Evolutionary conservation across 1,284 basidiomycete species (phyloP).

Genomic region (Cryptococcus floricola): DNA sequence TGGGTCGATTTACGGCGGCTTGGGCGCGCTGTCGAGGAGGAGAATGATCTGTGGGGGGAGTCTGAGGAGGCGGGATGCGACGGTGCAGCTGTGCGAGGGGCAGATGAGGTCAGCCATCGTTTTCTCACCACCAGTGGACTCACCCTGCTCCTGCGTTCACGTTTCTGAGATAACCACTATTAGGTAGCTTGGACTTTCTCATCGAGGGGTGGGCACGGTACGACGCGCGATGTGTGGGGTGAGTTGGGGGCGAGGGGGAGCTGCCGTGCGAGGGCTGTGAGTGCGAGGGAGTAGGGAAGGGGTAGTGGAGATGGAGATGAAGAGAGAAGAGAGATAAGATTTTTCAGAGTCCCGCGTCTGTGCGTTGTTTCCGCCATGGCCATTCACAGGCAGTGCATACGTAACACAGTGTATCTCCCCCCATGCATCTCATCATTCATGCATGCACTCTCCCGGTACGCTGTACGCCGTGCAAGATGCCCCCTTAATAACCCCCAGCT

Average conservation of each 20-base stretch:
- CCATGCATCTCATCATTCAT: too few relatives aligned
- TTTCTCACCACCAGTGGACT: constrained; percentile 10
- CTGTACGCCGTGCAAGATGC: too few relatives aligned
- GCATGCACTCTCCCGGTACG: too few relatives aligned
- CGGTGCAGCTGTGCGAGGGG: constrained; percentile 26
- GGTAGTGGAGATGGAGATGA: neutral
- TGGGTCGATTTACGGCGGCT: constrained; percentile 46
- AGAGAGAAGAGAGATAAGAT: neutral
- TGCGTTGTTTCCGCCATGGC: too few relatives aligned
- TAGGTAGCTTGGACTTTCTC: constrained; percentile 45
- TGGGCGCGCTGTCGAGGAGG: constrained; percentile 43
- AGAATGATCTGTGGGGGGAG: constrained; percentile 43
- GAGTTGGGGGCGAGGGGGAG: neutral
- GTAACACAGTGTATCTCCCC: too few relatives aligned
- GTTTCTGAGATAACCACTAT: constrained; percentile 36
- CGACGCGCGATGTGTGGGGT: constrained; percentile 1
- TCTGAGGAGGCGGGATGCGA: constrained; percentile 38
- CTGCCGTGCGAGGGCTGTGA: neutral
- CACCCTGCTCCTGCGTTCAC: constrained; percentile 35
- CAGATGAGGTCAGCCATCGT: constrained; percentile 4
- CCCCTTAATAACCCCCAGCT: too few relatives aligned
- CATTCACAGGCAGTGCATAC: too few relatives aligned
- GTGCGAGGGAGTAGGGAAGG: too few relatives aligned
- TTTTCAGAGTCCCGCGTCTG: too few relatives aligned
- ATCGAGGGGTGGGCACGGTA: constrained; percentile 23